Conservation (phyloP, 495 filamentous ascomycete species). For the Lophiotrema nucula region DNA sequence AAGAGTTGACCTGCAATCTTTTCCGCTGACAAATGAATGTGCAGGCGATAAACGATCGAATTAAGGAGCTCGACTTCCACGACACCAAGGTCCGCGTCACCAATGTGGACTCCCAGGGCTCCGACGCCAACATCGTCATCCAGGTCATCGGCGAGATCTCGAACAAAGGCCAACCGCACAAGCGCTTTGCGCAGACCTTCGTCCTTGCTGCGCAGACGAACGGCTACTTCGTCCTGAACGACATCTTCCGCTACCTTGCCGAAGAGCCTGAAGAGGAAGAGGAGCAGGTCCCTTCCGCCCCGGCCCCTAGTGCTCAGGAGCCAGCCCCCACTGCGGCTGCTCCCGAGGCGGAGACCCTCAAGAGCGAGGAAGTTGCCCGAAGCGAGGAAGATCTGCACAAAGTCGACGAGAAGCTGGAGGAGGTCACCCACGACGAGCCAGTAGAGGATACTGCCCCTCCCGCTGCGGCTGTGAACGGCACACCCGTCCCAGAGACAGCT, state of each 20-base stretch:
- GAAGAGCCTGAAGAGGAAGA: conserved; percentile 73
- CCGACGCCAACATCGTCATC: conserved; percentile 87
- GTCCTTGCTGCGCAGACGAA: conserved; percentile 94
- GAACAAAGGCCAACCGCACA: conserved; percentile 82
- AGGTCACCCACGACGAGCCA: conserved; percentile 43
- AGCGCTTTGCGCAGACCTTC: conserved; percentile 98
- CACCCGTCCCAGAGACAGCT: conserved; percentile 24
- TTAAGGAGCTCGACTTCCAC: conserved; percentile 88
- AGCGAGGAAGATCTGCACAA: conserved; percentile 47
- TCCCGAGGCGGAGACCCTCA: conserved; percentile 36
- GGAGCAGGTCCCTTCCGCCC: conserved; percentile 45
- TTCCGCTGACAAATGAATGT: no score
- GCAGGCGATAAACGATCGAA: conserved; percentile 91
- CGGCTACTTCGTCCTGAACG: conserved; percentile 96
- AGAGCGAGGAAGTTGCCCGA: conserved; percentile 35
- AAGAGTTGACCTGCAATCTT: not conserved
- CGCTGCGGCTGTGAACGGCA: conserved; percentile 35
- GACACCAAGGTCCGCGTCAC: conserved; percentile 98
- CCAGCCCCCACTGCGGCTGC: conserved; percentile 35
- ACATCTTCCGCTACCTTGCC: conserved; percentile 90
- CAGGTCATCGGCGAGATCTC: conserved; percentile 98
- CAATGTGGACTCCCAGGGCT: conserved; percentile 95
- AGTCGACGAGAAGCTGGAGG: conserved; percentile 59
- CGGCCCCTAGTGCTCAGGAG: conserved; percentile 43
- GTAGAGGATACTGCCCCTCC: conserved; percentile 42